Evolutionary conservation across 306 rosid species (phyloP).

Genomic region (Fragaria ananassa): DNA sequence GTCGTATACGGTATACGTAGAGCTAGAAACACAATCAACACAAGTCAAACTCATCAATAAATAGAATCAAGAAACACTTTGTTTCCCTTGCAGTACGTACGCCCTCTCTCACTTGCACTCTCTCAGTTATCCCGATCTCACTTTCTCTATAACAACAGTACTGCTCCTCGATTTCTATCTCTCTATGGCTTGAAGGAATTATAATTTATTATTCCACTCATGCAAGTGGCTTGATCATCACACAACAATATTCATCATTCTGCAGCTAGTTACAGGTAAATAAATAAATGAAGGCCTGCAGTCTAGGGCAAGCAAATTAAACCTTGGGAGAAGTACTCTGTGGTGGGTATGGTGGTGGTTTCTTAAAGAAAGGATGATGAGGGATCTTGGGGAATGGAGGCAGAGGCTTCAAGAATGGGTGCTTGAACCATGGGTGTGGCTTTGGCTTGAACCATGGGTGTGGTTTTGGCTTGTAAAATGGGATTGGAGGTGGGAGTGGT

Average conservation of each 20-base stretch:
- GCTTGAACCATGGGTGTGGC: slow-evolving; percentile 25
- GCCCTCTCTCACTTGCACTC: not conserved
- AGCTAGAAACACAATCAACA: not conserved
- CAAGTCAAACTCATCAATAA: slow-evolving; percentile 4
- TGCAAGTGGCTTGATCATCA: not conserved
- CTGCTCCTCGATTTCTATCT: not conserved
- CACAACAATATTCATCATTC: not conserved
- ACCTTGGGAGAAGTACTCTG: slow-evolving; percentile 14
- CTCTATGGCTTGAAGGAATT: not conserved
- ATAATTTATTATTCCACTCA: not conserved
- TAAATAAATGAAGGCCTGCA: not conserved
- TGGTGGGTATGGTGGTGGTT: slow-evolving; percentile 20
- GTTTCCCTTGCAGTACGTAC: not conserved
- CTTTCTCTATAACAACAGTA: not conserved
- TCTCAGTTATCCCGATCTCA: not conserved
- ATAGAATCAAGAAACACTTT: not conserved
- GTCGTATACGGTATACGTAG: too few species aligned
- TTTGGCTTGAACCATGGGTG: slow-evolving; percentile 24
- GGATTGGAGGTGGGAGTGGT: slow-evolving; percentile 25
- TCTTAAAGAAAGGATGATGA: slow-evolving; percentile 30
- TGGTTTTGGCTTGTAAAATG: slow-evolving; percentile 29
- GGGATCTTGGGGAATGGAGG: slow-evolving; percentile 45
- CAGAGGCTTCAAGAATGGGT: slow-evolving; percentile 38
- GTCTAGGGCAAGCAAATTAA: slow-evolving; percentile 2
- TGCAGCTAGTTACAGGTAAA: not conserved